A percentile compares a stretch with the other conserved stretches of the same genome.
These are phyloP conservation scores for Mentha longifolia DNA, from an alignment of 257 asterid species.

Conservation along the genomic window DNA sequence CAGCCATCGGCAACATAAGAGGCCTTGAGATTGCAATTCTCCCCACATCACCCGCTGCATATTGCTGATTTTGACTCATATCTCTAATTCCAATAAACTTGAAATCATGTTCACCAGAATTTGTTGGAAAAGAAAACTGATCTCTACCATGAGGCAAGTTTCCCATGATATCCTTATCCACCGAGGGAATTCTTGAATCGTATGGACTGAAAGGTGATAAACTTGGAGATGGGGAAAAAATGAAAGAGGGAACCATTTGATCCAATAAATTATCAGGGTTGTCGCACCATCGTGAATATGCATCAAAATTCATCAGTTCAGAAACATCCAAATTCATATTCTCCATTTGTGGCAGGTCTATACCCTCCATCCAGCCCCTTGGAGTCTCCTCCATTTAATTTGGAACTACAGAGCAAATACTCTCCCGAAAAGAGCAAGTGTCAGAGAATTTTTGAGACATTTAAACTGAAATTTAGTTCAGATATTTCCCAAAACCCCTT, in stretches of 20 bases:
- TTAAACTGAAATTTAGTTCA: neutral
- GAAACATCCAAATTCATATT: constrained; percentile 27
- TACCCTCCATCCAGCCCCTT: constrained; percentile 45
- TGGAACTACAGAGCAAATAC: neutral
- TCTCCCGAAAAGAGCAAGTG: neutral
- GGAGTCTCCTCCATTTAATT: constrained; percentile 44
- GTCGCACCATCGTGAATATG: constrained; percentile 55
- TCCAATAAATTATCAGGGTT: constrained; percentile 47
- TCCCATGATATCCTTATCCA: constrained; percentile 35
- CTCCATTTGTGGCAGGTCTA: constrained; percentile 33
- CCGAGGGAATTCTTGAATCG: constrained; percentile 21
- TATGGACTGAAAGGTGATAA: constrained; percentile 43
- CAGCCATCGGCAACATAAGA: constrained; percentile 48
- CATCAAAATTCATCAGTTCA: constrained; percentile 57
- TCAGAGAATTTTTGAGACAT: neutral
- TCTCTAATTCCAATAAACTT: constrained; percentile 26
- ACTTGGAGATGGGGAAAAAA: constrained; percentile 45
- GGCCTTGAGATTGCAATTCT: constrained; percentile 48
- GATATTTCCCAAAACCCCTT: neutral
- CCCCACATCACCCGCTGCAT: constrained; percentile 30
- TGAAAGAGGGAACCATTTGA: constrained; percentile 42
- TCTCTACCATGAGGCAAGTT: constrained; percentile 29
- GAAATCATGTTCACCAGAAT: constrained; percentile 29
- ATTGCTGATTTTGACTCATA: constrained; percentile 31
- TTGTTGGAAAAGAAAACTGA: constrained; percentile 27